These are phyloP conservation scores for Solanum raphanifolium DNA, from an alignment of 257 asterid species.

Conservation along the genomic window DNA sequence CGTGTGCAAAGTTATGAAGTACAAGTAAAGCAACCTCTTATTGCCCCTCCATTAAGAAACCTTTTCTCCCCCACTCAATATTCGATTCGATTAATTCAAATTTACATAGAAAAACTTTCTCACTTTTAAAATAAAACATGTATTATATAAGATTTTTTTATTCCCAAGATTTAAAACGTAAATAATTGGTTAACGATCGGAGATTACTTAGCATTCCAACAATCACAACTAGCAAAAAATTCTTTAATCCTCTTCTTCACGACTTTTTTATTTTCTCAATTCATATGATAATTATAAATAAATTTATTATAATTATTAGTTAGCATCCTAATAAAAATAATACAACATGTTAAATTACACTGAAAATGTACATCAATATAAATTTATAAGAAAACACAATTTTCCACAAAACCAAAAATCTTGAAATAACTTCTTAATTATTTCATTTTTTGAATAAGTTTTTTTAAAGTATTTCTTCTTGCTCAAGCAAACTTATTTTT, in stretches of 20 bases:
- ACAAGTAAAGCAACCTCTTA: conserved; percentile 45
- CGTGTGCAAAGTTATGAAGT: conserved; percentile 19
- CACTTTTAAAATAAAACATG: no score
- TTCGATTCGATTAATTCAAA: neutral
- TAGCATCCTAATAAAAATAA: neutral
- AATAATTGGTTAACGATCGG: no score
- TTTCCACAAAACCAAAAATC: neutral
- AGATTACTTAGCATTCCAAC: no score
- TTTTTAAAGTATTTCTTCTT: neutral
- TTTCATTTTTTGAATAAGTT: neutral
- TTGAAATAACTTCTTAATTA: neutral
- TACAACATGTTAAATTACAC: neutral
- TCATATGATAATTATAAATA: no score
- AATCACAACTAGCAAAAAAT: no score
- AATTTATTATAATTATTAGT: no score
- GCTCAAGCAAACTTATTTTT: neutral
- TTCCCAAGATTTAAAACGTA: no score
- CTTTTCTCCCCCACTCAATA: neutral
- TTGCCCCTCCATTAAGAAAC: conserved; percentile 62
- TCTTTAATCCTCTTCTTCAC: no score
- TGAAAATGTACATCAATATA: neutral
- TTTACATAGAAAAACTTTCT: neutral
- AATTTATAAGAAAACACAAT: neutral
- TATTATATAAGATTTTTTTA: no score
- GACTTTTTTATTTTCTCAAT: no score